Base-by-base conservation (phyloP, 257 asterid species). In the Thymus mandschuricus region DNA sequence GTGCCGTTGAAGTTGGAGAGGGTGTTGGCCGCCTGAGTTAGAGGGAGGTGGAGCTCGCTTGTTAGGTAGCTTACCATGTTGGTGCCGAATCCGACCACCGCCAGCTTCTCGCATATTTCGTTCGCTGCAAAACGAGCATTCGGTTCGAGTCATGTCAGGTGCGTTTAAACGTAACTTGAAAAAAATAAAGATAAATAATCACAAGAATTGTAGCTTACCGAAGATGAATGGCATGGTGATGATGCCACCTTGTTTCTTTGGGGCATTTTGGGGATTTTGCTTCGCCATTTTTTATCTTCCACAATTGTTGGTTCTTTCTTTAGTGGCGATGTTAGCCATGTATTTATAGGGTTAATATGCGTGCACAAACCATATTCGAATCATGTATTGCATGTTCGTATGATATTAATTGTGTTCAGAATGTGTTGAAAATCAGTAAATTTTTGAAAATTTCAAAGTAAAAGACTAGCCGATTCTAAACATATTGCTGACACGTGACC, bases 211-310 rank as follows among this genome's bases (percentile, higher is more conserved):
- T 28, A 10, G 58, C 85, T 77, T 85, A 91, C 97, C 90, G 61
- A 92, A 92, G 60, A 92, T 92, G 86, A 92, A 92, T 48, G 97
- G 97, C 97, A 92, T 89, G 15, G 97, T 89, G 75, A 92, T 77
- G 8, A 83, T 74, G 63, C 97, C 96, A 45, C 97, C 97, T 76
- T 87, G 89, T 79, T 77, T 79, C 71, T 45, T 84, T 67, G 61
- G 64, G 52, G 29, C 82, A 64, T 71, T 56, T 28, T 8, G 27
- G 71, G 15, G 55, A 30, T 68, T 81, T 69, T 70, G 72, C 75
- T 70, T 84, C 62, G 63, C 88, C 84, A 83, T 80, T 43, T 73
- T 46, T 64, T 8, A 54, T 13, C 0, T 21, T 70, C 21, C 21
- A 21, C 21, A 21, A 61, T 64, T 52, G 13, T 33, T 71, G 10